A percentile compares a stretch with the other conserved stretches of the same genome.
phyloP scores from a whole-genome alignment of 2,329 filamentous ascomycete species.

The Ascochyta fabae region DNA sequence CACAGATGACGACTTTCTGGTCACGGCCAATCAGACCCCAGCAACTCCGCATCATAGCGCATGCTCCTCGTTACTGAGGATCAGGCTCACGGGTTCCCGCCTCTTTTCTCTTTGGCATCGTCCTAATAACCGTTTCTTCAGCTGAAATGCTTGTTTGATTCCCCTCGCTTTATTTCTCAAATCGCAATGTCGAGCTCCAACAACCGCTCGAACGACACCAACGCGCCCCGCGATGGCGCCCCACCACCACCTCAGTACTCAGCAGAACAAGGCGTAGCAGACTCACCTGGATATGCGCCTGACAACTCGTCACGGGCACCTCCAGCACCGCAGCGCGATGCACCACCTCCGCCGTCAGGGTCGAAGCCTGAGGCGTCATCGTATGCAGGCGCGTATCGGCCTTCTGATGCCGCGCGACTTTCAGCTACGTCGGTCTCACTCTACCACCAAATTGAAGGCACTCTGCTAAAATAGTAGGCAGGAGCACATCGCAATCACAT shows the following conservation, averaged over 20 bases:
- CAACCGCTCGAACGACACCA: slow-evolving; percentile 21
- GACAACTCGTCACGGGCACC: slow-evolving; percentile 10
- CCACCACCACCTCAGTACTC: slow-evolving; percentile 29
- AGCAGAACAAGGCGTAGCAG: slow-evolving; percentile 14
- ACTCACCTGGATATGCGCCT: slow-evolving; percentile 20
- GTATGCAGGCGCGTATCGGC: slow-evolving; percentile 39
- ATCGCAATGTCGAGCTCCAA: slow-evolving; percentile 32
- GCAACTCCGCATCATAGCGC: slow-evolving; percentile 16
- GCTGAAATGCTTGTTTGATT: slow-evolving; percentile 12
- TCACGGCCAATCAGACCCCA: slow-evolving; percentile 3
- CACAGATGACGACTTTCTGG: slow-evolving; percentile 17
- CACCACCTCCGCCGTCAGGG: slow-evolving; percentile 4
- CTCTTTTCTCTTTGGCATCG: neutral
- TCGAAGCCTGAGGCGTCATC: slow-evolving; percentile 37
- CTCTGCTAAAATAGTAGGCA: slow-evolving; percentile 21
- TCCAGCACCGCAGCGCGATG: slow-evolving; percentile 3
- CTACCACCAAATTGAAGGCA: neutral
- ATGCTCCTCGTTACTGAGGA: slow-evolving; percentile 1
- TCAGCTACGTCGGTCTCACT: slow-evolving; percentile 18
- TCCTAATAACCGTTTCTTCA: neutral
- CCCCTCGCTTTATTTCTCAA: slow-evolving; percentile 1
- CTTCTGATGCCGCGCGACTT: slow-evolving; percentile 24
- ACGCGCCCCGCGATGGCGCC: slow-evolving; percentile 25
- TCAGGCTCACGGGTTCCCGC: slow-evolving; percentile 7
- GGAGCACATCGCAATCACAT: slow-evolving; percentile 20